Base-by-base conservation (phyloP, 768 basidiomycete genomes). In the Rhizopogon vesiculosus region DNA sequence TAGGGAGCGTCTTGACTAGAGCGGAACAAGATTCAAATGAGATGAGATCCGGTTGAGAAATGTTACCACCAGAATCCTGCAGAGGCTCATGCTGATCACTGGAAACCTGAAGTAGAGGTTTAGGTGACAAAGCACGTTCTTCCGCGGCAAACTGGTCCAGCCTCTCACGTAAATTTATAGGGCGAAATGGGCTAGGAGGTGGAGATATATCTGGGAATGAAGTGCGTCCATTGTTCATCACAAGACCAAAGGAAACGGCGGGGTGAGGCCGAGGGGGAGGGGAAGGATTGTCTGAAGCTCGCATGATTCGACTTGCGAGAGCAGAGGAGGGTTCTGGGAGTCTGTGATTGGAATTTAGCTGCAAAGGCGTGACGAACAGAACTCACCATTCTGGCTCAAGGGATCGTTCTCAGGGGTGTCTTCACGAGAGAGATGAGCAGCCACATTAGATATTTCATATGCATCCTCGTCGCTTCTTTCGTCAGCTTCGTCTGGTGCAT, bases 261-360 rank as follows among this genome's bases (percentile, higher is more conserved):
- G 62, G 51, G 38, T 61, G 55, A 18, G 60, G 60, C 43, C 49
- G 59, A 29, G 82, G 82, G 5, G 82, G 82, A 16, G 89, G 88
- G 16, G 89, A 91, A 16, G 89, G 89, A 62, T 91, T 91, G 62
- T 83, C 84, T 55, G 82, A 80, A 51, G 89, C 89, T 49, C 82
- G 78, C 44, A 86, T 77, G 45, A 91, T 81, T 69, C 72, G 83
- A 58, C 74, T 80, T 33, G 85, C 89, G 48, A 91, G 72, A 5
- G 77, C 76, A 54, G 86, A 85, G 2, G 87, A 80, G 8, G 87
- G 87, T 64, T 90, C 89, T 82, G 59, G 28, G 40, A 16, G 22
- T n/a, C 42, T 39, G 42, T 10, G 49, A 60, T 58, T 22, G 53
- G 54, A 29, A 61, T 51, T 45, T 33, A 44, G 51, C 50, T 51